These are phyloP conservation scores for Trametes villosa DNA, from an alignment of 768 basidiomycete species.

Conservation along the genomic window DNA sequence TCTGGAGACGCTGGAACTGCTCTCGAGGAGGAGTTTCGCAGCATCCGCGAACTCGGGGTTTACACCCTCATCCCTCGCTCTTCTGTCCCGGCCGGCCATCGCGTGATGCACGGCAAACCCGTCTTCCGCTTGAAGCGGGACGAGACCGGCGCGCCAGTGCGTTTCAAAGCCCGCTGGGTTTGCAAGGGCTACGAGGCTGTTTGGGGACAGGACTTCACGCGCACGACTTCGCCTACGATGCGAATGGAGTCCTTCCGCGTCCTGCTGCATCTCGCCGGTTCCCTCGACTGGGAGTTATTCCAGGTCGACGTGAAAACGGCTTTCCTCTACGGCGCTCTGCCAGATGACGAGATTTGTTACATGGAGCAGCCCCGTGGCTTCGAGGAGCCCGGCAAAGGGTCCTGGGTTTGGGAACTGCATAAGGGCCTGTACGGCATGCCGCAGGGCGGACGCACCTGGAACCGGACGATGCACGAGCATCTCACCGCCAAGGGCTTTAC, in stretches of 20 bases:
- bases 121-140: conserved; percentile 36
- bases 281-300: conserved; percentile 39
- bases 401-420: conserved; percentile 17
- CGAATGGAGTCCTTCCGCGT: conserved; percentile 44
- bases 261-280: conserved; percentile 42
- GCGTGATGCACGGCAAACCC: conserved; percentile 24
- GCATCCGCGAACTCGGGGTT: conserved; percentile 21
- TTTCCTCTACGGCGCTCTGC: no score
- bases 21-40: conserved; percentile 27
- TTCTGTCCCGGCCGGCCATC: conserved; percentile 18
- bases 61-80: conserved; percentile 30
- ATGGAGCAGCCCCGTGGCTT: conserved; percentile 41
- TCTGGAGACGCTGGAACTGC: no score
- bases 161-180: conserved; percentile 43
- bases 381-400: background rate
- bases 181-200: conserved; percentile 48
- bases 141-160: conserved; percentile 22
- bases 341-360: conserved; percentile 40
- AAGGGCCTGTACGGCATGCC: no score
- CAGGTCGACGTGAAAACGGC: conserved; percentile 48
- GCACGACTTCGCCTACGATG: conserved; percentile 46
- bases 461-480: conserved; percentile 10
- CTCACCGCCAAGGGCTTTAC: conserved; percentile 19
- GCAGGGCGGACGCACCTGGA: no score
- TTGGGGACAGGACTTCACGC: conserved; percentile 46